Base-by-base conservation (phyloP, 108 stramenopile species). In the Skeletonema costatum region DNA sequence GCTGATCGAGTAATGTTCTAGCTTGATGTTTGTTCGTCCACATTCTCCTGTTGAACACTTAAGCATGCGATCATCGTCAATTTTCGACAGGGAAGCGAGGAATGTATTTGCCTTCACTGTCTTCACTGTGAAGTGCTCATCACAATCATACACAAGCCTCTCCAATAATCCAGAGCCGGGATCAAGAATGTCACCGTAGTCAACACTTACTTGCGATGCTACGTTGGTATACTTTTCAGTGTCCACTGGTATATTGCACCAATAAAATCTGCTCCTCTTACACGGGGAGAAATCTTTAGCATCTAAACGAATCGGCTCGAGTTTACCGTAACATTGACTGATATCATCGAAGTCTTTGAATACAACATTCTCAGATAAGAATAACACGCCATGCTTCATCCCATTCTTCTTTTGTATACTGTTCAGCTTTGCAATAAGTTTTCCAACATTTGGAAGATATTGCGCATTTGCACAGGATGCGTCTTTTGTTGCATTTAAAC, bases 311-410 rank as follows among this genome's bases (percentile, higher is more conserved):
- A 79, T 66, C 11, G 78, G 78, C 35, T 13, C 44, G 31, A 79
- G 78, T 16, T 42, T 31, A 32, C 29, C 64, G 19, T 79, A 79
- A 4, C 30, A 66, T 12, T 66, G 35, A 50, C 42, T 65, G 38
- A 79, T 35, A 32, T 73, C 35, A 25, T 79, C 73, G 16, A 41
- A 36, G 13, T 79, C 56, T 2, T 73, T 50, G 25, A 79, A 79
- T 10, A 79, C 64, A 14, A 79, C 78, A 79, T 79, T 79, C 44
- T 79, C 78, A 2, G 78, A 79, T 9, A 79, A 50, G 48, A 79
- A 79, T 4, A 79, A 19, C 48, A 79, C 69, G 11, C n/a, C 39
- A 17, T 73, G 56, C 29, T 38, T 33, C 64, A 69, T 32, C 13
- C 71, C 71, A 42, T 51, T 60, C 12, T 11, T 60, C 32, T 21